These are phyloP conservation scores for Eudorina sp. DNA, from an alignment of 139 green algal genomes.

Conservation along the genomic window DNA sequence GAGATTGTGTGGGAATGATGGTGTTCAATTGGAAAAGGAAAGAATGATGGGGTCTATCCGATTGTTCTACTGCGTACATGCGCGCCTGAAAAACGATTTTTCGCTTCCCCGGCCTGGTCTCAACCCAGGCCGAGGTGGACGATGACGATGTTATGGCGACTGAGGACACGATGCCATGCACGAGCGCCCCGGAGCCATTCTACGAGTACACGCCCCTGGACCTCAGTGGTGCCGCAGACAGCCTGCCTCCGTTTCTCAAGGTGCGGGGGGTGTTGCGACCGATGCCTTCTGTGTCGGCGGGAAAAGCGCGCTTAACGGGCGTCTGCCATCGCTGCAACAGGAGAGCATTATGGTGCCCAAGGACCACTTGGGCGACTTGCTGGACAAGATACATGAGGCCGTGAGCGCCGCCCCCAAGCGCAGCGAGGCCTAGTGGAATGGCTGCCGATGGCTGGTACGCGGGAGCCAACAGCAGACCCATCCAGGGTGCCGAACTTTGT, in stretches of 20 bases:
- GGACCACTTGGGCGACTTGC: not conserved
- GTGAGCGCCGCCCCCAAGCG: too few species aligned
- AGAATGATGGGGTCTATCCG: too few species aligned
- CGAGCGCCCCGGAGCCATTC: not conserved
- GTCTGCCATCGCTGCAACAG: not conserved
- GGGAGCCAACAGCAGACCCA: too few species aligned
- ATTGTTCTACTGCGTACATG: too few species aligned
- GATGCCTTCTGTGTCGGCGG: too few species aligned
- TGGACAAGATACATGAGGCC: not conserved
- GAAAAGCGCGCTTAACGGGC: too few species aligned
- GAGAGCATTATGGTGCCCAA: not conserved
- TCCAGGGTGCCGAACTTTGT: too few species aligned
- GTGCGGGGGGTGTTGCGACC: too few species aligned
- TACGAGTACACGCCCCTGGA: conserved; percentile 11
- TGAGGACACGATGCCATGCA: not conserved
- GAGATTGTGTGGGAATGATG: too few species aligned
- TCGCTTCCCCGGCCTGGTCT: not conserved
- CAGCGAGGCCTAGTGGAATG: too few species aligned
- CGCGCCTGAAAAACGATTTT: not conserved
- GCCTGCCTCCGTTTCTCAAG: not conserved
- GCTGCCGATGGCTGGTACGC: too few species aligned
- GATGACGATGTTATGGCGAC: not conserved
- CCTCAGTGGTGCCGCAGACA: not conserved
- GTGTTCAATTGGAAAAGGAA: too few species aligned
- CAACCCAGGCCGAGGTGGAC: not conserved